phyloP scores from a whole-genome alignment of 2,329 filamentous ascomycete species.

The Fonsecaea nubica region DNA sequence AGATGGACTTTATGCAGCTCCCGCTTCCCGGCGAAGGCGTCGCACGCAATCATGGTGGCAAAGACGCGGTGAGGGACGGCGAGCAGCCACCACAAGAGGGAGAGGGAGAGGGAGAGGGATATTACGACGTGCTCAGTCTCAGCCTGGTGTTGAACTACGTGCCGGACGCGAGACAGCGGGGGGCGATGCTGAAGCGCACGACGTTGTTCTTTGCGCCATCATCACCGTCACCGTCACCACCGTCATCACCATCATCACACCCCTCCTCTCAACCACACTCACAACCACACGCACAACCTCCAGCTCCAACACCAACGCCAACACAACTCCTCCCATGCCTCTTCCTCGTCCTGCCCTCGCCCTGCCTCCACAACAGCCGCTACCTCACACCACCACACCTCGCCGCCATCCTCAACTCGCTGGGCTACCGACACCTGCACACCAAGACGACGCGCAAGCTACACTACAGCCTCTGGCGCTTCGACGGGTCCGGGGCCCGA shows the following conservation, averaged over 20 bases:
- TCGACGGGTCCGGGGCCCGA: conserved; percentile 42
- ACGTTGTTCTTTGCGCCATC: conserved; percentile 66
- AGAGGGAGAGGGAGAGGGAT: neutral
- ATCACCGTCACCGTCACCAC: neutral
- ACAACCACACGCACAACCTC: no score
- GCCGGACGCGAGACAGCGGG: conserved; percentile 74
- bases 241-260: neutral
- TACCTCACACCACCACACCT: conserved; percentile 79
- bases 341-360: conserved; percentile 87
- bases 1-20: conserved; percentile 93
- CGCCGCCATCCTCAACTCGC: conserved; percentile 72
- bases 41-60: conserved; percentile 56
- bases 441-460: conserved; percentile 82
- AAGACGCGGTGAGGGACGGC: conserved; percentile 28
- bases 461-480: conserved; percentile 85
- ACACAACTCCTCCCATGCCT: conserved; percentile 67
- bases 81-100: neutral
- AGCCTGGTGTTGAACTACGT: conserved; percentile 96
- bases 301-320: neutral
- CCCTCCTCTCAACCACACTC: no score
- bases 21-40: conserved; percentile 65
- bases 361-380: conserved; percentile 87
- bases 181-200: conserved; percentile 83
- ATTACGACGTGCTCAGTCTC: conserved; percentile 90
- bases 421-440: conserved; percentile 73